These are phyloP conservation scores for Gomphus bonarii DNA, from an alignment of 1,284 basidiomycete genomes.

Conservation along the genomic window DNA sequence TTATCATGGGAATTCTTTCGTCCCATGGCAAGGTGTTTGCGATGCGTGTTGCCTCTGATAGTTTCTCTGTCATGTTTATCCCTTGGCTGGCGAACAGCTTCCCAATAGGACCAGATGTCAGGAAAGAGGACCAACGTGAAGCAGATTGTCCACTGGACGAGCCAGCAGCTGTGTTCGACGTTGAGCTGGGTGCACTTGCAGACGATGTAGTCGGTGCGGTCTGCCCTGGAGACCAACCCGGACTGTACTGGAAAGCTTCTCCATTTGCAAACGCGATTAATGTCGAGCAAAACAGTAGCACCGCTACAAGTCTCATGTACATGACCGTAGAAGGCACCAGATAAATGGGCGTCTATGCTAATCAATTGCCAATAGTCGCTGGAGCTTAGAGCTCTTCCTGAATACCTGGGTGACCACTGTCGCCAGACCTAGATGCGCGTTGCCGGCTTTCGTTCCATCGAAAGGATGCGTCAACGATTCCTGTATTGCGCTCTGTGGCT, in stretches of 20 bases:
- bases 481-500: background rate
- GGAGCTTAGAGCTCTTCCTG: background rate
- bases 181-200: conserved; percentile 15
- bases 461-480: background rate
- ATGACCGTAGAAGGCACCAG: background rate
- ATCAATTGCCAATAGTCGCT: background rate
- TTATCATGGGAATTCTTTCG: conserved; percentile 57
- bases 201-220: conserved; percentile 24
- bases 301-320: conserved; percentile 38
- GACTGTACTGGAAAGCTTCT: conserved; percentile 62
- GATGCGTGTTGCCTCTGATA: conserved; percentile 30
- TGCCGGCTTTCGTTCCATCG: background rate
- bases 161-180: conserved; percentile 2
- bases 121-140: conserved; percentile 24
- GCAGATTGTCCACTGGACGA: conserved; percentile 24
- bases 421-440: background rate
- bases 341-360: conserved; percentile 6
- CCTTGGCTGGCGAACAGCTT: conserved; percentile 45
- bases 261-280: conserved; percentile 13
- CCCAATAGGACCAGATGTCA: conserved; percentile 41
- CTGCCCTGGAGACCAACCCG: conserved; percentile 69
- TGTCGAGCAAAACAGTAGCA: conserved; percentile 26
- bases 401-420: background rate
- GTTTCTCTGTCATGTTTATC: conserved; percentile 54
- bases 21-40: conserved; percentile 45